phyloP scores from a whole-genome alignment of 306 rosid species.

The Glycine soja region DNA sequence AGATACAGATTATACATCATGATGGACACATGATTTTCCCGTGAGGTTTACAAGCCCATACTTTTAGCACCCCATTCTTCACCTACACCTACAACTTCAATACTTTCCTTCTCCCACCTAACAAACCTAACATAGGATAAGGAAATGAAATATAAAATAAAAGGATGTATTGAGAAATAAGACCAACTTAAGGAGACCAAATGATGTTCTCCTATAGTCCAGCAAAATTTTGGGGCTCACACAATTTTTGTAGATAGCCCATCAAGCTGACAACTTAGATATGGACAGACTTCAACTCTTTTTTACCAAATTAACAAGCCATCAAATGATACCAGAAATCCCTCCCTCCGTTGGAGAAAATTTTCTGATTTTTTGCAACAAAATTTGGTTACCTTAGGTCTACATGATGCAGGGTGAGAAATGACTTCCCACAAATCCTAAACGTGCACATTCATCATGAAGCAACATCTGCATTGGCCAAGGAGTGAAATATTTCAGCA shows the following conservation, averaged over 20 bases:
- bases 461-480: slow-evolving; percentile 46
- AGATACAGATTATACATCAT: slow-evolving; percentile 43
- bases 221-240: slow-evolving; percentile 46
- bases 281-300: slow-evolving; percentile 38
- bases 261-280: slow-evolving; percentile 34
- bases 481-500: slow-evolving; percentile 20
- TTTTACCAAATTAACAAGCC: slow-evolving; percentile 47
- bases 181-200: slow-evolving; percentile 26
- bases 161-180: slow-evolving; percentile 12
- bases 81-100: slow-evolving; percentile 30
- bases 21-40: slow-evolving; percentile 35
- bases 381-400: slow-evolving; percentile 41
- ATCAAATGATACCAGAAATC: slow-evolving; percentile 35
- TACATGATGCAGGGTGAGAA: slow-evolving; percentile 30
- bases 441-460: slow-evolving; percentile 38
- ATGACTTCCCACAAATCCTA: slow-evolving; percentile 26
- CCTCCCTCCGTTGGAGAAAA: slow-evolving; percentile 47
- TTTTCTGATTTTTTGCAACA: slow-evolving; percentile 18
- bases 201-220: slow-evolving; percentile 30
- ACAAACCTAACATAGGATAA: slow-evolving; percentile 5
- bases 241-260: slow-evolving; percentile 26
- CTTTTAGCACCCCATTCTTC: slow-evolving; percentile 13
- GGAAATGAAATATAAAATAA: slow-evolving; percentile 6
- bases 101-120: slow-evolving; percentile 18
- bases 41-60: slow-evolving; percentile 29